A percentile compares a stretch with the other conserved stretches of the same genome.
Conservation (phyloP, 257 asterid species). For the Przewalskia tangutica region DNA sequence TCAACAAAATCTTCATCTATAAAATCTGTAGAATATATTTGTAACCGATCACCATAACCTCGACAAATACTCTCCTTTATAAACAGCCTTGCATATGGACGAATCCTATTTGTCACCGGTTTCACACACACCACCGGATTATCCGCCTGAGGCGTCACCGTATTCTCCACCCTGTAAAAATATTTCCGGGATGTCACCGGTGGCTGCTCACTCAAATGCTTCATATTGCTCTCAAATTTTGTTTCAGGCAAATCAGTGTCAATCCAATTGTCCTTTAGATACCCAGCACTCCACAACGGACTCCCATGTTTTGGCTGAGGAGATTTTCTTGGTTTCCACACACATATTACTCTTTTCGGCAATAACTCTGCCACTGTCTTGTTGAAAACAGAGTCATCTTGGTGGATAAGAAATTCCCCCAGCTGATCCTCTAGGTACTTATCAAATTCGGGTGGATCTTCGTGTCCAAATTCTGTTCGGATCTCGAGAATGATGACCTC, state of each 20-base stretch:
- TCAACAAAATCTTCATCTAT: slow-evolving; percentile 82
- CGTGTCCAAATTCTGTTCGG: slow-evolving; percentile 84
- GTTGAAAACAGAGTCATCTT: slow-evolving; percentile 49
- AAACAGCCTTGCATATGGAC: slow-evolving; percentile 60
- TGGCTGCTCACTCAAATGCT: slow-evolving; percentile 51
- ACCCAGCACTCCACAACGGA: slow-evolving; percentile 56
- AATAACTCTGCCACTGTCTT: slow-evolving; percentile 53
- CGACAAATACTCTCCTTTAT: slow-evolving; percentile 33
- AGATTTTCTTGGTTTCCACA: slow-evolving; percentile 74
- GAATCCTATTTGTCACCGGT: slow-evolving; percentile 72
- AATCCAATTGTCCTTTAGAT: slow-evolving; percentile 69
- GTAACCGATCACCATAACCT: slow-evolving; percentile 49
- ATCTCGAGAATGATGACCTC: slow-evolving; percentile 72
- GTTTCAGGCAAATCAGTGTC: slow-evolving; percentile 25
- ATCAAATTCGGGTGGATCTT: slow-evolving; percentile 70
- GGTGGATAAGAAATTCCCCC: slow-evolving; percentile 58
- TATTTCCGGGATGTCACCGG: slow-evolving; percentile 34
- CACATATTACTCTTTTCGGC: slow-evolving; percentile 20
- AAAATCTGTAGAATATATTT: slow-evolving; percentile 74
- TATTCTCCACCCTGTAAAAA: slow-evolving; percentile 88
- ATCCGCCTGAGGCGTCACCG: slow-evolving; percentile 90
- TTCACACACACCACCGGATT: slow-evolving; percentile 71
- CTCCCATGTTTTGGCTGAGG: slow-evolving; percentile 46
- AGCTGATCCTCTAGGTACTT: slow-evolving; percentile 51
- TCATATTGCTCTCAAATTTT: slow-evolving; percentile 74